Conservation (phyloP, 176 grass and related monocot species). For the Paspalum vaginatum region DNA sequence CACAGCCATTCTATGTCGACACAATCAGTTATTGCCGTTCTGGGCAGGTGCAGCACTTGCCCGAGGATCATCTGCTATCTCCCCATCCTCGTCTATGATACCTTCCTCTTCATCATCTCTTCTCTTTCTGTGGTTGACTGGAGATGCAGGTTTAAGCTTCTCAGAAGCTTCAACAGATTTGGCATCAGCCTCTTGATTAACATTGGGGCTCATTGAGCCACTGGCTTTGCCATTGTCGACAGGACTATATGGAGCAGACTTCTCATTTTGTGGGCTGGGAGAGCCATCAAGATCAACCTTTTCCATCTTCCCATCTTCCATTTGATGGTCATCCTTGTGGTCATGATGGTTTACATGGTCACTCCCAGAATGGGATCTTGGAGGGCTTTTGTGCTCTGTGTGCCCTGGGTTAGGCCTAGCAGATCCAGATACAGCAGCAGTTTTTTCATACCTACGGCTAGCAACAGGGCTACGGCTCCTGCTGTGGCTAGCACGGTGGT, state of each 20-base stretch:
- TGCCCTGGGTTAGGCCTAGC: slow-evolving; percentile 22
- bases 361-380: slow-evolving; percentile 26
- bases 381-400: slow-evolving; percentile 39
- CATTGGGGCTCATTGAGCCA: slow-evolving; percentile 47
- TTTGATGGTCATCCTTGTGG: slow-evolving; percentile 34
- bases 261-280: slow-evolving; percentile 43
- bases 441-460: slow-evolving; percentile 44
- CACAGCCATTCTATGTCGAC: background rate
- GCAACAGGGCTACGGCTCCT: slow-evolving; percentile 58
- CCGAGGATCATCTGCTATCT: slow-evolving; percentile 39
- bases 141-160: slow-evolving; percentile 14
- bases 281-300: slow-evolving; percentile 52
- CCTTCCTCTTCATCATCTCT: slow-evolving; percentile 76
- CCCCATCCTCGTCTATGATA: slow-evolving; percentile 69
- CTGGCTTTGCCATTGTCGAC: slow-evolving; percentile 54
- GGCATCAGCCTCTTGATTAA: slow-evolving; percentile 25
- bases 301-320: slow-evolving; percentile 47
- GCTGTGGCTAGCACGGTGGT: slow-evolving; percentile 50
- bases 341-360: slow-evolving; percentile 27
- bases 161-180: slow-evolving; percentile 22
- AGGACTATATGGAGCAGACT: slow-evolving; percentile 49
- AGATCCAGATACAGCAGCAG: slow-evolving; percentile 35
- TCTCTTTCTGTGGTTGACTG: slow-evolving; percentile 15
- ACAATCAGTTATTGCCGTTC: slow-evolving; percentile 6
- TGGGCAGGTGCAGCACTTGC: slow-evolving; percentile 27